Conservation (phyloP, 257 asterid genomes). For the Solanum dulcamara region DNA sequence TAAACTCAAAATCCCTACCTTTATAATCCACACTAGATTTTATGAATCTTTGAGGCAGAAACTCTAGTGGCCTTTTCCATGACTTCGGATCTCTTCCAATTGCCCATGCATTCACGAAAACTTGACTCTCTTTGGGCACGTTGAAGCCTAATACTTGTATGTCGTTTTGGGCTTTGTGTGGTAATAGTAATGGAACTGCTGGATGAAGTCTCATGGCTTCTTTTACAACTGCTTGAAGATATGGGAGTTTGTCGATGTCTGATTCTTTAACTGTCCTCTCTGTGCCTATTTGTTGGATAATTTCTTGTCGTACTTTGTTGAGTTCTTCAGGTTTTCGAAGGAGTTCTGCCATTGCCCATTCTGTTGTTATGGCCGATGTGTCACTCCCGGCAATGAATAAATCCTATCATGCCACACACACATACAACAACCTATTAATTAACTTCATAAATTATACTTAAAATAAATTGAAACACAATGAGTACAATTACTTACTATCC, state of each 20-base stretch:
- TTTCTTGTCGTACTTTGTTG: background rate
- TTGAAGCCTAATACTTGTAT: background rate
- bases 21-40: background rate
- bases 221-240: background rate
- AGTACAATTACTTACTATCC: too few relatives aligned
- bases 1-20: background rate
- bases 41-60: background rate
- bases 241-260: background rate
- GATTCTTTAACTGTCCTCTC: background rate
- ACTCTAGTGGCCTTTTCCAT: background rate
- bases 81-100: background rate
- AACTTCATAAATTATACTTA: too few relatives aligned
- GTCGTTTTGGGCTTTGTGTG: background rate
- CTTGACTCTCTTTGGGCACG: background rate
- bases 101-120: background rate
- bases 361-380: background rate
- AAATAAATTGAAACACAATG: too few relatives aligned
- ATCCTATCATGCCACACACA: background rate
- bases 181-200: background rate
- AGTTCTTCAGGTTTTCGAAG: background rate
- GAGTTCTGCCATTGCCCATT: background rate
- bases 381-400: background rate
- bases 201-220: background rate
- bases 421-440: too few relatives aligned
- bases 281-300: background rate